These are phyloP conservation scores for Sanguinoderma infundibulare DNA, from an alignment of 1,284 basidiomycete genomes.

Conservation along the genomic window DNA sequence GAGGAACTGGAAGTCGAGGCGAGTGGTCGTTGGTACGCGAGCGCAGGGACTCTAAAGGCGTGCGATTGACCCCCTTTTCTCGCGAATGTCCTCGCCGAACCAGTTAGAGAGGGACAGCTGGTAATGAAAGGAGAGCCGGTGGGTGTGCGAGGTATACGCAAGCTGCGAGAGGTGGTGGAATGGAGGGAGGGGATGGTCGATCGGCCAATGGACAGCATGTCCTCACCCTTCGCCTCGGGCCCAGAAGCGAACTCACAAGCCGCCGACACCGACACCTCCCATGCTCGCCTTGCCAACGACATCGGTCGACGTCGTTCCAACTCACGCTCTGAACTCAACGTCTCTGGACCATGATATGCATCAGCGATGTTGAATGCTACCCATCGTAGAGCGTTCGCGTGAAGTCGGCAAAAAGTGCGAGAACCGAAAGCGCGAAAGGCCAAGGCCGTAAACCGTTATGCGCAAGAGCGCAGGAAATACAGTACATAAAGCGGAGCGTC, in stretches of 20 bases:
- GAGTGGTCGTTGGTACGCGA: background rate
- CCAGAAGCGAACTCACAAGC: background rate
- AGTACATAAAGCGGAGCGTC: background rate
- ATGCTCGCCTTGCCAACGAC: no score
- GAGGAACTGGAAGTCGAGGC: background rate
- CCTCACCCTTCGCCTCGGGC: no score
- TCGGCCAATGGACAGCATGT: constrained; percentile 8
- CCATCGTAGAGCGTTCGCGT: no score
- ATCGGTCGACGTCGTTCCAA: no score
- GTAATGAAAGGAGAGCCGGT: background rate
- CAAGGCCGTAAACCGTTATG: no score
- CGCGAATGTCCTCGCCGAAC: constrained; percentile 38
- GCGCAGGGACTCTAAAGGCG: background rate
- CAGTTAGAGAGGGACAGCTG: background rate
- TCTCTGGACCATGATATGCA: no score
- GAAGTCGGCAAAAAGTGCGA: no score
- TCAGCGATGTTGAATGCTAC: no score
- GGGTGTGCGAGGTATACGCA: background rate
- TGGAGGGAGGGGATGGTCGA: constrained; percentile 2
- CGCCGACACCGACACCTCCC: no score
- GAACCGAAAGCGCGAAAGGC: no score
- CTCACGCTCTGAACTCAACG: no score
- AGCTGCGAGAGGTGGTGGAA: background rate
- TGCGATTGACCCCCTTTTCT: constrained; percentile 4
- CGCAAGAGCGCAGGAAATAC: background rate